phyloP scores from a whole-genome alignment of 495 filamentous ascomycete species.

The Jackrogersella minutella region DNA sequence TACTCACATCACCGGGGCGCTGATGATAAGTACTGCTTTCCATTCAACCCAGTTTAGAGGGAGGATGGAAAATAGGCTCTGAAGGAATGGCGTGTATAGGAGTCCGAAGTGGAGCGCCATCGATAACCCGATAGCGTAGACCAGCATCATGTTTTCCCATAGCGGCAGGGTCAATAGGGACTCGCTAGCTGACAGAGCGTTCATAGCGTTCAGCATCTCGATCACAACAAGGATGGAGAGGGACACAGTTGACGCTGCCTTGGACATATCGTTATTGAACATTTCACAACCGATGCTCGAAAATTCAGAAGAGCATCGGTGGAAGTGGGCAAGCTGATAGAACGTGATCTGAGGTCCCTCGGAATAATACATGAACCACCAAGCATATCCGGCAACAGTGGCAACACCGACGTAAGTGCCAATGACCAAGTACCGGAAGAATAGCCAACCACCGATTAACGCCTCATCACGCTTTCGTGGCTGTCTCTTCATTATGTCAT shows the following conservation, averaged over 20 bases:
- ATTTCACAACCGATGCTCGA: constrained; percentile 93
- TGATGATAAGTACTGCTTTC: constrained; percentile 90
- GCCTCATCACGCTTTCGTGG: constrained; percentile 91
- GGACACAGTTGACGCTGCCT: constrained; percentile 93
- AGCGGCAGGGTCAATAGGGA: constrained; percentile 91
- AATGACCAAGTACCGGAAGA: constrained; percentile 97
- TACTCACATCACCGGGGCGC: constrained; percentile 91
- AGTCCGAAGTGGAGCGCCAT: constrained; percentile 96
- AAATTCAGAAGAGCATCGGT: constrained; percentile 86
- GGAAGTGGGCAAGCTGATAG: constrained; percentile 93
- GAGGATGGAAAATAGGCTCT: constrained; percentile 87
- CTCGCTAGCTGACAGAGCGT: constrained; percentile 94
- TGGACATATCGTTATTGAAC: constrained; percentile 88
- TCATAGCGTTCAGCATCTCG: constrained; percentile 99
- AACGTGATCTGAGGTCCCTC: constrained; percentile 93
- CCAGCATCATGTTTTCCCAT: constrained; percentile 96
- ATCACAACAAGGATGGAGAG: constrained; percentile 93
- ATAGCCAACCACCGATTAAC: constrained; percentile 92
- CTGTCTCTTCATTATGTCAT: constrained; percentile 94
- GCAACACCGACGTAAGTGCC: constrained; percentile 94
- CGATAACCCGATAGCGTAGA: constrained; percentile 93
- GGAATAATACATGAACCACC: constrained; percentile 98
- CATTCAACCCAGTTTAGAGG: constrained; percentile 91
- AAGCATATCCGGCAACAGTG: constrained; percentile 96
- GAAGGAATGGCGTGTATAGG: constrained; percentile 90